Percentiles rank a stretch among this genome's conserved stretches.
Conservation (phyloP, 805 yeast genomes). For the Debaryomyces hansenii region DNA sequence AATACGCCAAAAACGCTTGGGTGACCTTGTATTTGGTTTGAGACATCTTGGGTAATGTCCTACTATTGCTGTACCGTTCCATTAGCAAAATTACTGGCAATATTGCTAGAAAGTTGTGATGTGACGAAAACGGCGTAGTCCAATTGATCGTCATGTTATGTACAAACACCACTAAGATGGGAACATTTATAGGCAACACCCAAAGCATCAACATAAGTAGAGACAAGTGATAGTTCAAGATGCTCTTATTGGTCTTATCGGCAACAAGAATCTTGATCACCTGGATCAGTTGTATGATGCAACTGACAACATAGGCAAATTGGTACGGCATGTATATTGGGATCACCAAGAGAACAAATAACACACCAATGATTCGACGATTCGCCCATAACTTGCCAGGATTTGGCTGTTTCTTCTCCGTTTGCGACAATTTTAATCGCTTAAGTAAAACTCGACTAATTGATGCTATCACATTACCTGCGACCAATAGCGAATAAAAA, state of each 20-base stretch:
- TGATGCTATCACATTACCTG: slow-evolving; percentile 8
- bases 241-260: slow-evolving; percentile 15
- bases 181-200: slow-evolving; percentile 76
- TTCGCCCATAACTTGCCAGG: not conserved
- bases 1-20: slow-evolving; percentile 43
- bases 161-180: slow-evolving; percentile 75
- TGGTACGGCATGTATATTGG: slow-evolving; percentile 77
- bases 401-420: not conserved
- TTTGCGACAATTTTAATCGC: not conserved
- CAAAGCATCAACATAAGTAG: slow-evolving; percentile 69
- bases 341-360: slow-evolving; percentile 44
- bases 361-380: slow-evolving; percentile 27
- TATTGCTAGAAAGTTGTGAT: slow-evolving; percentile 78
- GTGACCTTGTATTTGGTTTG: slow-evolving; percentile 11
- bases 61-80: slow-evolving; percentile 53
- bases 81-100: slow-evolving; percentile 67
- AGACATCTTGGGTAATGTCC: slow-evolving; percentile 41
- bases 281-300: slow-evolving; percentile 57
- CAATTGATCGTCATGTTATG: slow-evolving; percentile 77
- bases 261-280: slow-evolving; percentile 35
- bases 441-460: not conserved
- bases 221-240: slow-evolving; percentile 62
- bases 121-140: slow-evolving; percentile 84
- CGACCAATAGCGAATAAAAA: slow-evolving; percentile 21
- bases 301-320: slow-evolving; percentile 64